Percentiles rank a stretch among this genome's conserved stretches.
phyloP scores from a whole-genome alignment of 441 rosid species.

The Mallotus japonicus region DNA sequence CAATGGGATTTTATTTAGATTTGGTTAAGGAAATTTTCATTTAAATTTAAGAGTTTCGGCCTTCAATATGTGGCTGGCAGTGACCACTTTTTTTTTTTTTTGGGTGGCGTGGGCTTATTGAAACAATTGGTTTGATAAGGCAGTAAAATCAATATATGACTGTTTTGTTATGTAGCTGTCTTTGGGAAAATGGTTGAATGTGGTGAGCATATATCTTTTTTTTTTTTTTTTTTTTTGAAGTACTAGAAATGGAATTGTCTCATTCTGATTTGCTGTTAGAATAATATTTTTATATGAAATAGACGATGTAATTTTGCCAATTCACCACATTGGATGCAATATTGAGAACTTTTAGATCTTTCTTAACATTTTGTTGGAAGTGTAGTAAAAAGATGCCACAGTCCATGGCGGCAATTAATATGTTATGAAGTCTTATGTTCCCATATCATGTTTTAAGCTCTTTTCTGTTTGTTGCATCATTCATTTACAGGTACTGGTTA shows the following conservation, averaged over 20 bases:
- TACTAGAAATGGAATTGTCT: not conserved
- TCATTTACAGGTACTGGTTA: conserved; percentile 79
- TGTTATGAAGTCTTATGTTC: not conserved
- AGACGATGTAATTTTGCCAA: not conserved
- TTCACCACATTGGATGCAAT: not conserved
- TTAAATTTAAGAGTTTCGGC: too few relatives aligned
- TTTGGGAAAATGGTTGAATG: not conserved
- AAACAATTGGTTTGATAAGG: not conserved
- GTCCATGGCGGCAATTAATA: not conserved
- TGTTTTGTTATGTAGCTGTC: not conserved
- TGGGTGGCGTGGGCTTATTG: not conserved
- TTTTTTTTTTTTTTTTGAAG: not conserved
- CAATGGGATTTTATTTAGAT: too few relatives aligned
- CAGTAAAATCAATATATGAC: not conserved
- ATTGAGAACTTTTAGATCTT: not conserved
- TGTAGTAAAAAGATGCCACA: too few relatives aligned
- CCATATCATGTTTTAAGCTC: not conserved
- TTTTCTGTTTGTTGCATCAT: conserved; percentile 4
- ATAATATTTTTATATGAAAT: not conserved
- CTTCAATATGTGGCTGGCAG: not conserved
- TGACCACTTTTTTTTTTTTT: too few relatives aligned
- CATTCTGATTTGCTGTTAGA: not conserved
- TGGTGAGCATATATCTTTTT: not conserved
- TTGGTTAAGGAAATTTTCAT: too few relatives aligned
- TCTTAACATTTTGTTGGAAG: not conserved